These are phyloP conservation scores for Colletotrichum lindemuthianum DNA, from an alignment of 2,329 filamentous ascomycete species.

Conservation along the genomic window DNA sequence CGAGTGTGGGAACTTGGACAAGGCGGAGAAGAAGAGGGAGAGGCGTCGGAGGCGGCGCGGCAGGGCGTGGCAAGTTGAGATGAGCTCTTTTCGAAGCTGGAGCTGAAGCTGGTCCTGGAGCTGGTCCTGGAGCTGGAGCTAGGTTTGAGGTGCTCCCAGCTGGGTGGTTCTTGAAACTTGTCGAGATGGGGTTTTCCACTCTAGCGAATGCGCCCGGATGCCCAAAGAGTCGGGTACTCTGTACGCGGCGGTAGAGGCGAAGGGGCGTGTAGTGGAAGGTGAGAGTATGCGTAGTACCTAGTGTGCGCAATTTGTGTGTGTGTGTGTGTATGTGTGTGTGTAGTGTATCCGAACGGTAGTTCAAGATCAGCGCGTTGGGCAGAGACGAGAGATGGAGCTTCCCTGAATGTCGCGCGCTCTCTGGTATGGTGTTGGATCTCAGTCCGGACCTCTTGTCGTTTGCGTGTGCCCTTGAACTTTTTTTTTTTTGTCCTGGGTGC, in stretches of 20 bases:
- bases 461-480: slow-evolving; percentile 17
- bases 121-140: no score
- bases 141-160: slow-evolving; percentile 33
- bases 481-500: slow-evolving; percentile 10
- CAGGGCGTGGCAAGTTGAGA: background rate
- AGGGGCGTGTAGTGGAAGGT: slow-evolving; percentile 35
- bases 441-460: slow-evolving; percentile 7
- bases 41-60: slow-evolving; percentile 15
- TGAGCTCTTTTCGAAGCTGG: no score
- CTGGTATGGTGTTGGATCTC: background rate
- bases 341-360: no score
- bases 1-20: background rate
- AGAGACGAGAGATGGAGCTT: slow-evolving; percentile 46
- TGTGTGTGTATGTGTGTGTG: no score
- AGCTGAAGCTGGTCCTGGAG: no score
- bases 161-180: slow-evolving; percentile 36
- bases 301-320: no score
- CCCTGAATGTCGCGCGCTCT: background rate
- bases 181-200: slow-evolving; percentile 31
- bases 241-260: slow-evolving; percentile 20
- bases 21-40: slow-evolving; percentile 8
- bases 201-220: slow-evolving; percentile 32
- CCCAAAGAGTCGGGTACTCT: slow-evolving; percentile 33
- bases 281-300: no score
- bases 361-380: slow-evolving; percentile 49